Evolutionary conservation across 1,284 basidiomycete genomes (phyloP).

Genomic region (Ceratobasidium sp.): DNA sequence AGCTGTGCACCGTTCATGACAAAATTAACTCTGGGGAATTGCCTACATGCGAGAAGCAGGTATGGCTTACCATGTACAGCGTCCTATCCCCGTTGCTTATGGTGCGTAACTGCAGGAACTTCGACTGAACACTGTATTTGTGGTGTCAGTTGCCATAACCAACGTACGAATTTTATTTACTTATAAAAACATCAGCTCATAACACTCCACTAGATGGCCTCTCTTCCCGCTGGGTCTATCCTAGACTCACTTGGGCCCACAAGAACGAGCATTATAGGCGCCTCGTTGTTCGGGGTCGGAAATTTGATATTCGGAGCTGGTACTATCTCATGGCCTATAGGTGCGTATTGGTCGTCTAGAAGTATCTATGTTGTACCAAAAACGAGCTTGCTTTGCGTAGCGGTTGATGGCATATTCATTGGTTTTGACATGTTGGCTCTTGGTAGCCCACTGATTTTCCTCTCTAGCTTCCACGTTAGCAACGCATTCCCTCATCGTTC

Average conservation of each 20-base stretch:
- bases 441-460: conserved; percentile 52
- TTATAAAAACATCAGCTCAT: neutral
- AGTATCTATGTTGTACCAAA: neutral
- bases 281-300: conserved; percentile 51
- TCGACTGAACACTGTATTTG: conserved; percentile 54
- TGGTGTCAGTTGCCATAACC: conserved; percentile 53
- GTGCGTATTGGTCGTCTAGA: conserved; percentile 11
- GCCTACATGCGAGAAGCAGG: conserved; percentile 31
- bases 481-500: conserved; percentile 57
- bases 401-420: conserved; percentile 46
- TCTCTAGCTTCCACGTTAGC: conserved; percentile 51
- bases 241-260: conserved; percentile 54
- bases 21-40: conserved; percentile 20
- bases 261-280: conserved; percentile 52
- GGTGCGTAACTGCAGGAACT: conserved; percentile 29
- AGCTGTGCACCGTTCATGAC: conserved; percentile 43
- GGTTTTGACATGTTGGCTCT: conserved; percentile 55
- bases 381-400: conserved; percentile 49
- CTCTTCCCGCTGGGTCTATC: conserved; percentile 53
- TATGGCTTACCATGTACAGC: neutral
- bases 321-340: conserved; percentile 31
- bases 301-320: conserved; percentile 51
- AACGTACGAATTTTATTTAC: conserved; percentile 49
- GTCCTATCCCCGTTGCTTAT: neutral
- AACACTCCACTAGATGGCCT: conserved; percentile 48